A percentile compares a stretch with the other conserved stretches of the same genome.
These are phyloP conservation scores for Lipomyces starkeyi DNA, from an alignment of 805 yeast genomes.

Conservation along the genomic window DNA sequence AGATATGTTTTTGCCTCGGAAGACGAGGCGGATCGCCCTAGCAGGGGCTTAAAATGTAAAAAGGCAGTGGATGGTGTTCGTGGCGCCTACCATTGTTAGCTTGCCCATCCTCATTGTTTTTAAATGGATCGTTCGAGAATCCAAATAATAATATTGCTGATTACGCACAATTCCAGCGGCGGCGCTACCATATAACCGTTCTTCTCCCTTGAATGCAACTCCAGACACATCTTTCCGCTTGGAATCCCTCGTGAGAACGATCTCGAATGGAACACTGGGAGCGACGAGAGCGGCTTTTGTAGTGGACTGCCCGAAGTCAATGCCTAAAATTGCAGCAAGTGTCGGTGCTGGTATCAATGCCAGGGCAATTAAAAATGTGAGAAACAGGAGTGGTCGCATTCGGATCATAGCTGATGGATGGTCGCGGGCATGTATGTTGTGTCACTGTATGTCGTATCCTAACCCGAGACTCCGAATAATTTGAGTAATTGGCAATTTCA, in stretches of 20 bases:
- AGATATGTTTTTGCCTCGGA: slow-evolving; percentile 55
- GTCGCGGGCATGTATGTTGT: background rate
- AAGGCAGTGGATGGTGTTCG: slow-evolving; percentile 76
- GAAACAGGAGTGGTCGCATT: background rate
- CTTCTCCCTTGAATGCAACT: slow-evolving; percentile 60
- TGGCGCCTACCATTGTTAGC: slow-evolving; percentile 54
- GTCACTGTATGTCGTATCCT: background rate
- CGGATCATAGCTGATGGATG: background rate
- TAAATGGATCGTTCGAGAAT: background rate
- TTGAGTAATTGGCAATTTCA: background rate
- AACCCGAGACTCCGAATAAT: too few species aligned
- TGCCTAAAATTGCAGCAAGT: slow-evolving; percentile 70
- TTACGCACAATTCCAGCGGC: slow-evolving; percentile 65
- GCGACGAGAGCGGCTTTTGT: slow-evolving; percentile 89
- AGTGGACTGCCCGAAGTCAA: slow-evolving; percentile 88
- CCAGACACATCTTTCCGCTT: slow-evolving; percentile 90
- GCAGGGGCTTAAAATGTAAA: slow-evolving; percentile 67
- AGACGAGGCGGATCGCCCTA: slow-evolving; percentile 63
- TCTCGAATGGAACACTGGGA: slow-evolving; percentile 86
- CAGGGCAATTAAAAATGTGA: background rate
- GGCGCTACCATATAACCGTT: slow-evolving; percentile 35
- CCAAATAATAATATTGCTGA: slow-evolving; percentile 45
- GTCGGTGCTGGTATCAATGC: slow-evolving; percentile 7
- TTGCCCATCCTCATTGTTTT: background rate
- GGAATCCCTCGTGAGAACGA: slow-evolving; percentile 86